Percentiles rank a stretch among this genome's conserved stretches.
Evolutionary conservation across 345 rosid genomes (phyloP).

Genomic region (Salix caprea): DNA sequence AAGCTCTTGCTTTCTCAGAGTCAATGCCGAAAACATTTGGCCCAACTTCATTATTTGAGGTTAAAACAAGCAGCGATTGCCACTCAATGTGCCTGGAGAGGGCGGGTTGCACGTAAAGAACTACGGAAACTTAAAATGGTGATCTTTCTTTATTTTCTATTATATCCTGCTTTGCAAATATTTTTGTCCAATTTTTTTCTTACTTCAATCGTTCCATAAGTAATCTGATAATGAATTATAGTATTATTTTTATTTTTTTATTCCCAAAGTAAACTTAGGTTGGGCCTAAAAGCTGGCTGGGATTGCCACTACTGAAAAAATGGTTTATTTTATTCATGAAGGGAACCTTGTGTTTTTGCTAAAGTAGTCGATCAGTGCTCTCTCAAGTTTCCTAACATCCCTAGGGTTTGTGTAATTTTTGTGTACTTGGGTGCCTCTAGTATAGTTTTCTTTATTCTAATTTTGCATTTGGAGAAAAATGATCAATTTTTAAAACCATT

Average conservation of each 20-base stretch:
- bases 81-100: constrained; percentile 93
- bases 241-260: not conserved
- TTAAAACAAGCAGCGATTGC: constrained; percentile 70
- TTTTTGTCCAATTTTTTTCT: not conserved
- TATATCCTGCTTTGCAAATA: not conserved
- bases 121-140: constrained; percentile 81
- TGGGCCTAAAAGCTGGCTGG: not conserved
- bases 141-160: not conserved
- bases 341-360: not conserved
- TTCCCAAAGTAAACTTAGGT: not conserved
- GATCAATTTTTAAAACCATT: not conserved
- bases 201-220: not conserved
- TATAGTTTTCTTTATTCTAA: not conserved
- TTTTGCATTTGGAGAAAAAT: not conserved
- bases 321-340: not conserved
- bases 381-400: not conserved
- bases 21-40: constrained; percentile 61
- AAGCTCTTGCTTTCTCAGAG: constrained; percentile 37
- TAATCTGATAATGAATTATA: not conserved
- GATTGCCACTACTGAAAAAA: not conserved
- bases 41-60: constrained; percentile 49
- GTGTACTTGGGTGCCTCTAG: not conserved
- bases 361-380: not conserved
- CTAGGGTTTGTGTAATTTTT: not conserved
- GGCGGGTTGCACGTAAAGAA: constrained; percentile 78